Base-by-base conservation (phyloP, 139 green algal species). In the Closterium sp. region DNA sequence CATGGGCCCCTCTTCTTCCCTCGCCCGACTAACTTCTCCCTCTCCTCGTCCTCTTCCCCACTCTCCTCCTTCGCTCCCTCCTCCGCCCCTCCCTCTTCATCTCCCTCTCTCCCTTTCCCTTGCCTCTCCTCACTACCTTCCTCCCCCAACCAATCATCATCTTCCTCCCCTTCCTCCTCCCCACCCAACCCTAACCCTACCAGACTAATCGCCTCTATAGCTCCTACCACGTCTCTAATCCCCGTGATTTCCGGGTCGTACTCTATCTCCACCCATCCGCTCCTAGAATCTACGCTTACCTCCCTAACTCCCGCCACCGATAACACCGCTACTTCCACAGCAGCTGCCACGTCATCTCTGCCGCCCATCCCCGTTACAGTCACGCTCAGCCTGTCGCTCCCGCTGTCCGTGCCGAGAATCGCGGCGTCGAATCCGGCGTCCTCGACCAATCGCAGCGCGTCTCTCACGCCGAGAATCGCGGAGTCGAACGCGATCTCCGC, bases 211-310 rank as follows among this genome's bases (percentile, higher is more conserved):
- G 34, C 70, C 89, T 93, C 94, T 22, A 99, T 91, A 0, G 96
- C 95, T 32, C 94, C 94, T 13, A 99, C 93, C 1, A 99, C 86
- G 34, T 96, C 91, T 0, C 97, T 93, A 0, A 97, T 96, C 0
- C 97, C 97, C 1, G 93, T 95, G 10, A 89, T 17, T 32, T 96
- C 95, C 5, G 96, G 95, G 88, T 98, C 94, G 89, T 95, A 98
- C 7, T 89, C 28, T 6, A 97, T 93, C 90, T 97, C 73, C 27
- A 94, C 93, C 22, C 34, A 24, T 27, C 90, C 87, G 32, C 27
- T 87, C 29, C 88, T 27, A 21, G 88, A 13, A 31, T 88, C 85
- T 24, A 90, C 90, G 19, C 29, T 38, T 31, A 86, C 94, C 31
- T 93, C 85, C 21, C 93, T 32, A n/a, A 95, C 89, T 30, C 94